Base-by-base conservation (phyloP, 306 rosid genomes). In the Cucurbita argyrosperma region DNA sequence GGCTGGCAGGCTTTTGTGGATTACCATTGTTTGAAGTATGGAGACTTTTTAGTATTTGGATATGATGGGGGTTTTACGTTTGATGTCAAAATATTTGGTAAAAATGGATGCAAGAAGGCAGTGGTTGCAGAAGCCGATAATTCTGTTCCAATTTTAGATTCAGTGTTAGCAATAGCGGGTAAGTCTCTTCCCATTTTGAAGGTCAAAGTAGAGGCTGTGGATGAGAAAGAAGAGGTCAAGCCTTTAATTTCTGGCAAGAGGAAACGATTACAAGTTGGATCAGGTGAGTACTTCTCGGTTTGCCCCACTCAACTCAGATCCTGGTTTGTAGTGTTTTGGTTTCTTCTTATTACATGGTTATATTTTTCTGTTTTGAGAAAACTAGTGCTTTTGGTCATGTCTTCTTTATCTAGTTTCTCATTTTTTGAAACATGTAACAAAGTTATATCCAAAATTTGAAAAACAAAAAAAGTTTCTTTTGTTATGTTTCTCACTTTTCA, bases 41-140 rank as follows among this genome's bases (percentile, higher is more conserved):
- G 85, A 16, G 68, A 77, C 16, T 59, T 84, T 12, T 35, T 84
- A 10, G 2, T 58, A 62, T 82, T 84, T n/a, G 26, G 59, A 47
- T 79, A 77, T 63, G 55, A 56, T 7, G 79, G 81, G 10, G 45
- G 74, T 42, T 43, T 39, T 4, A 0, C 51, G 15, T 83, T 79
- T 43, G 38, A 60, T 73, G 83, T 83, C 51, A 49, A 58, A 21
- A 52, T 79, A 49, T 79, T 52, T 16, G 79, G 67, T 11, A 76
- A 38, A 76, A 39, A 57, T 54, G 76, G 78, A 6, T n/a, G 46
- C 6, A 46, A 65, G 39, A 81, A 60, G 37, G 53, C 61, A 13
- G 21, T 37, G 55, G 56, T 19, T 18, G 68, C 11, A 23, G 47
- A 40, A 52, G 52, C 12, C 13, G 61, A 26, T 45, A 40, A 37